Base-by-base conservation (phyloP, 441 rosid genomes). In the Aquilaria agallochum region DNA sequence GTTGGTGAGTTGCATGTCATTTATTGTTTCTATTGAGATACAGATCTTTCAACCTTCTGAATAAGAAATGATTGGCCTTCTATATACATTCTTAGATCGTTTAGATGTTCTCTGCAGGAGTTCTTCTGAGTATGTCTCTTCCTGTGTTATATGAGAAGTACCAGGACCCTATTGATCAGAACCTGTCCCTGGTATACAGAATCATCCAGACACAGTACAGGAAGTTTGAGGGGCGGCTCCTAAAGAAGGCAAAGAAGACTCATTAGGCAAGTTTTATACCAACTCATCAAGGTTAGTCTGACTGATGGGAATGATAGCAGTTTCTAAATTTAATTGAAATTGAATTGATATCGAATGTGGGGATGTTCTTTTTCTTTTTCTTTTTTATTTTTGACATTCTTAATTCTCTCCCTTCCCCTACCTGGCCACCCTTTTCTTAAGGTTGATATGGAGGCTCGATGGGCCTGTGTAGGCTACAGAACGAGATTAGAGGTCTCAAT, bases 171-270 rank as follows among this genome's bases (percentile, higher is more conserved):
- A 83, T 89, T 66, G 83, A 91, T 74, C 88, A 82, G 42, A 91
- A 83, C 75, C 75, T 94, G 36, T 73, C 63, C 36, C 66, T 74
- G 54, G 58, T 80, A 14, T 72, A 78, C 56, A 74, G 66, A 64
- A 50, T 79, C 20, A 60, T 87, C 69, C 87, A 79, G 63, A 74
- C 73, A 13, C 89, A 80, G 57, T 77, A 67, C 69, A 74, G 60
- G 62, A 82, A 69, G 72, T 58, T 82, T 63, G 83, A 82, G 64
- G 82, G 79, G 74, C 75, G 50, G 34, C 51, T 87, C n/a, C 76
- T 76, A 55, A 91, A 74, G 81, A 94, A 79, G 80, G 84, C 67
- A 45, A 95, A 89, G 82, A 95, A 91, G 85, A 77, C 70, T 66
- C 79, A 78, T 64, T 87, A 89, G 96, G 89, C 66, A 80, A 71